Percentiles rank a stretch among this genome's conserved stretches.
Evolutionary conservation across 2,329 filamentous ascomycete genomes (phyloP).

Genomic region (Fusarium sarcochroum): DNA sequence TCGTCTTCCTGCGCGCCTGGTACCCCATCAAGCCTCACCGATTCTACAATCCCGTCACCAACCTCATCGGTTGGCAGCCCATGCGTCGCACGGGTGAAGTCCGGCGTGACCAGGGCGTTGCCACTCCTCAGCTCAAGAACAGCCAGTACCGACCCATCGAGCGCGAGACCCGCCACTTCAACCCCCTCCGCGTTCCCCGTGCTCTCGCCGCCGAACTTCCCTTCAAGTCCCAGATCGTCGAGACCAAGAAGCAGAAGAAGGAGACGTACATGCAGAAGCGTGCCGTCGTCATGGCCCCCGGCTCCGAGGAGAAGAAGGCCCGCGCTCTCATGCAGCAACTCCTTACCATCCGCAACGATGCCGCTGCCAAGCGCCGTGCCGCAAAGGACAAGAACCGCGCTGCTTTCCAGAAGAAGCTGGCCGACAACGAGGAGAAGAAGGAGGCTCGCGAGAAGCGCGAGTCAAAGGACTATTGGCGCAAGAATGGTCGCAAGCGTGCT

Average conservation of each 20-base stretch:
- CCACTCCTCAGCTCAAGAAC: constrained; percentile 86
- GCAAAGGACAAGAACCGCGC: constrained; percentile 91
- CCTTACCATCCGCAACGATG: constrained; percentile 90
- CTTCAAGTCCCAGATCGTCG: constrained; percentile 90
- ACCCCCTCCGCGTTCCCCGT: constrained; percentile 81
- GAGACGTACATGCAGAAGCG: constrained; percentile 95
- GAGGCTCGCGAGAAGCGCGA: constrained; percentile 89
- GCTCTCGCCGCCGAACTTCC: constrained; percentile 87
- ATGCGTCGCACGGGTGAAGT: constrained; percentile 97
- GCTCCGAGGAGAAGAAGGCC: constrained; percentile 90
- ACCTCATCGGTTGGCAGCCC: constrained; percentile 90
- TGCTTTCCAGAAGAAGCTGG: constrained; percentile 86
- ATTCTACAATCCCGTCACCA: constrained; percentile 97
- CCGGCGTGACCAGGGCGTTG: constrained; percentile 79
- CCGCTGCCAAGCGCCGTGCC: constrained; percentile 82
- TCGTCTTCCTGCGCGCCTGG: constrained; percentile 97
- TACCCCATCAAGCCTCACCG: constrained; percentile 94
- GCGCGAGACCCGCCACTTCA: constrained; percentile 80
- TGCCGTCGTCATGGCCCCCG: constrained; percentile 84
- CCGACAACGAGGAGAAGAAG: constrained; percentile 87
- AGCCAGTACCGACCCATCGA: constrained; percentile 83
- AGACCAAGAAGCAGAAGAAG: constrained; percentile 83
- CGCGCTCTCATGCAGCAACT: constrained; percentile 93
- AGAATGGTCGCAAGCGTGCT: constrained; percentile 82
- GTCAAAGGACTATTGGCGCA: constrained; percentile 91